phyloP scores from a whole-genome alignment of 2,329 filamentous ascomycete species.

The Ophiostoma montium region DNA sequence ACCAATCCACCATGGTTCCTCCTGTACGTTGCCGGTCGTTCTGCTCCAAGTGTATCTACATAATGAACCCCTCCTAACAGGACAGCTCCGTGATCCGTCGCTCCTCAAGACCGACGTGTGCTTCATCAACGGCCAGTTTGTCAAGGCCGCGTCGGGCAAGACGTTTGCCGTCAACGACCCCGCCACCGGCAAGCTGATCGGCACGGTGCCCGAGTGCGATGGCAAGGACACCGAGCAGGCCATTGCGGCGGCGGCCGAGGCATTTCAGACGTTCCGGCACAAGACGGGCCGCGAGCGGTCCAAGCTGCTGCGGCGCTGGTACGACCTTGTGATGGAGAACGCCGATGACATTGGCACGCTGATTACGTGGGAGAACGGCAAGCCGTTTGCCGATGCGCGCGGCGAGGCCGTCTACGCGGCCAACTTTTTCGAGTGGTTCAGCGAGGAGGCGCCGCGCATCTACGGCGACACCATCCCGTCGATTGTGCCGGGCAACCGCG shows the following conservation, averaged over 20 bases:
- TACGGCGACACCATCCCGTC: constrained; percentile 48
- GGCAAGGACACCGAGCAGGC: constrained; percentile 63
- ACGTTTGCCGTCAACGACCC: constrained; percentile 87
- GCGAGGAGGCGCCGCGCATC: constrained; percentile 31
- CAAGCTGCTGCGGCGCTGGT: constrained; percentile 65
- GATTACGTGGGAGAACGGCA: constrained; percentile 37
- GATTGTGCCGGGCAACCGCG: constrained; percentile 44
- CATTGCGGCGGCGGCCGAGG: constrained; percentile 68
- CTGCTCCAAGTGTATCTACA: no score
- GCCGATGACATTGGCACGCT: constrained; percentile 29
- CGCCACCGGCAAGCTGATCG: constrained; percentile 66
- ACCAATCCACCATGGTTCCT: constrained; percentile 34
- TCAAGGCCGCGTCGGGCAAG: constrained; percentile 70
- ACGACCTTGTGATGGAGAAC: constrained; percentile 66
- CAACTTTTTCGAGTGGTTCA: constrained; percentile 38
- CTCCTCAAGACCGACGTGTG: constrained; percentile 70
- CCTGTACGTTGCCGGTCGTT: constrained; percentile 21
- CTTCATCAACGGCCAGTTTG: constrained; percentile 91
- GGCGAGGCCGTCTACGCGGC: constrained; percentile 41
- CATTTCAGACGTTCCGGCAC: constrained; percentile 56
- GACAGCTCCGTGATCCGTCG: constrained; percentile 62
- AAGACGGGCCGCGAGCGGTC: constrained; percentile 62
- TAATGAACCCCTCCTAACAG: no score
- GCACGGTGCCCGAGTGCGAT: constrained; percentile 73
- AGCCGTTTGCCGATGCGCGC: constrained; percentile 37